Conservation (phyloP, 768 basidiomycete genomes). For the Ramaria sp. region DNA sequence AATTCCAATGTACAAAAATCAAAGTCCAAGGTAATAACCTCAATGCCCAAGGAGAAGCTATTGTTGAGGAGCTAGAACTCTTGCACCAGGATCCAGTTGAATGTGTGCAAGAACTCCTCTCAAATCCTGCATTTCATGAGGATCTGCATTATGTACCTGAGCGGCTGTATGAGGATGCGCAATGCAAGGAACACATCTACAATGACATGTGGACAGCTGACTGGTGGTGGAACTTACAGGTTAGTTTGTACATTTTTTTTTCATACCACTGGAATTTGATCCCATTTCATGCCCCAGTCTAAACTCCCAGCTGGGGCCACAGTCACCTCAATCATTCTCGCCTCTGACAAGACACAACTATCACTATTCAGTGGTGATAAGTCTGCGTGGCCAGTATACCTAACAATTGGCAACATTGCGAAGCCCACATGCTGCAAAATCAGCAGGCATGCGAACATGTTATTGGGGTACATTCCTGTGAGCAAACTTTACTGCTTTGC, state of each 20-base stretch:
- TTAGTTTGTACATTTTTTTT: conserved; percentile 10
- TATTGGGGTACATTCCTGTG: conserved; percentile 22
- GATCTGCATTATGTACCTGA: conserved; percentile 21
- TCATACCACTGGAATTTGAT: not conserved
- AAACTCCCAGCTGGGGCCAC: conserved; percentile 11
- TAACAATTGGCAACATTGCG: conserved; percentile 22
- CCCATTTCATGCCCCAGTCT: conserved; percentile 10
- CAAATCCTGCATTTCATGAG: conserved; percentile 19
- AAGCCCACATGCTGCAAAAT: conserved; percentile 15
- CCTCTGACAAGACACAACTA: too few species aligned
- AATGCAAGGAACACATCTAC: not conserved
- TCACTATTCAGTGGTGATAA: conserved; percentile 17
- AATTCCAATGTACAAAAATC: too few species aligned
- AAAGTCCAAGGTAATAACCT: too few species aligned
- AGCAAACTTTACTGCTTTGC: not conserved
- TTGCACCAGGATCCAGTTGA: conserved; percentile 19
- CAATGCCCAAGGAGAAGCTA: not conserved
- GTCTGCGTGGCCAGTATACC: conserved; percentile 23
- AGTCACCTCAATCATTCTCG: conserved; percentile 8
- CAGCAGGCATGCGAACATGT: conserved; percentile 11
- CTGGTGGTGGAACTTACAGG: conserved; percentile 21
- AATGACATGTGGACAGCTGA: too few species aligned
- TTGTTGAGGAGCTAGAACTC: conserved; percentile 13
- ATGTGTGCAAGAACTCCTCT: conserved; percentile 18
- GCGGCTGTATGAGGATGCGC: conserved; percentile 14